These are phyloP conservation scores for Daldinia sp. DNA, from an alignment of 2,329 filamentous ascomycete genomes.

Conservation along the genomic window DNA sequence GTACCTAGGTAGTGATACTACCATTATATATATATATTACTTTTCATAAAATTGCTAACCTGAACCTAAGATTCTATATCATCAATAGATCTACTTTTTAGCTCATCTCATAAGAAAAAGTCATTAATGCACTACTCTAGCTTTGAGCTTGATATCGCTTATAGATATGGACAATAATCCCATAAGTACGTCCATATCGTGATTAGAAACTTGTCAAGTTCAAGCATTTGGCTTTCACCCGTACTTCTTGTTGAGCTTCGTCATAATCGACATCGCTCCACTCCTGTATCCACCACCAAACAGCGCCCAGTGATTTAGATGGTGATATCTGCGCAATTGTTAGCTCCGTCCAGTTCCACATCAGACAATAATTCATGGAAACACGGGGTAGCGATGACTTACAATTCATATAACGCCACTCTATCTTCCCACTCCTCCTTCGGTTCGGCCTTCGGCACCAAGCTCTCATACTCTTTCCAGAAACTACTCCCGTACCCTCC, in stretches of 20 bases:
- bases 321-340: slow-evolving; percentile 77
- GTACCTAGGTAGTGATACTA: neutral
- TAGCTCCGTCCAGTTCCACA: neutral
- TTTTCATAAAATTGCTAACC: neutral
- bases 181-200: neutral
- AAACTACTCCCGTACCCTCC: slow-evolving; percentile 82
- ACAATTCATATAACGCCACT: slow-evolving; percentile 84
- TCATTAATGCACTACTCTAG: neutral
- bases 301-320: slow-evolving; percentile 87
- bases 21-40: neutral
- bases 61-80: neutral
- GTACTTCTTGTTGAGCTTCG: slow-evolving; percentile 78
- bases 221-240: slow-evolving; percentile 51
- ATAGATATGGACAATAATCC: neutral
- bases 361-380: neutral
- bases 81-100: neutral
- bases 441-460: slow-evolving; percentile 85
- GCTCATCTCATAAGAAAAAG: neutral
- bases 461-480: slow-evolving; percentile 79
- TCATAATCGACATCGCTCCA: slow-evolving; percentile 85
- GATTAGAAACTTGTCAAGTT: no score
- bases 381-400: slow-evolving; percentile 55
- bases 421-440: slow-evolving; percentile 87
- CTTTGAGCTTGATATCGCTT: neutral
- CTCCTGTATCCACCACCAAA: slow-evolving; percentile 84